A percentile compares a stretch with the other conserved stretches of the same genome.
Conservation (phyloP, 495 filamentous ascomycete genomes). For the Annulohypoxylon nitens region DNA sequence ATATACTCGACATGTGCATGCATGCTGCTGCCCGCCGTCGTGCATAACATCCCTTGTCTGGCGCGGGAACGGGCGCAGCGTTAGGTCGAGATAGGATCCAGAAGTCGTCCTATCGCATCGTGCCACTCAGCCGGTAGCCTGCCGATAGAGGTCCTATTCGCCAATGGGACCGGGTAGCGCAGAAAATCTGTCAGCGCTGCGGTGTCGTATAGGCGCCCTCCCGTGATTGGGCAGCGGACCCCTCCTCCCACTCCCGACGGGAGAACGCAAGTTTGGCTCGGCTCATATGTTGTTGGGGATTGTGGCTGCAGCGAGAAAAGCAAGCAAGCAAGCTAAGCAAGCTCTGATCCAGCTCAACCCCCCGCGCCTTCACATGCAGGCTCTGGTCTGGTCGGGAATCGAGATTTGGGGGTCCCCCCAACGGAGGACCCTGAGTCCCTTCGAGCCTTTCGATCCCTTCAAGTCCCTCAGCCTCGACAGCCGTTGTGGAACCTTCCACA, state of each 20-base stretch:
- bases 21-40: slow-evolving; percentile 35
- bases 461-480: slow-evolving; percentile 34
- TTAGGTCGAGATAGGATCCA: slow-evolving; percentile 34
- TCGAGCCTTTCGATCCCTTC: neutral
- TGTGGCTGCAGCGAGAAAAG: slow-evolving; percentile 18
- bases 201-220: neutral
- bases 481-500: slow-evolving; percentile 21
- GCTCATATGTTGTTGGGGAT: slow-evolving; percentile 20
- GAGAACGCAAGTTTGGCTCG: neutral
- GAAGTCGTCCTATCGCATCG: slow-evolving; percentile 35
- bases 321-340: slow-evolving; percentile 9
- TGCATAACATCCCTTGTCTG: slow-evolving; percentile 35
- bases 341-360: slow-evolving; percentile 23
- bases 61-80: slow-evolving; percentile 20
- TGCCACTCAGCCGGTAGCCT: slow-evolving; percentile 36
- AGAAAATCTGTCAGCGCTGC: slow-evolving; percentile 7
- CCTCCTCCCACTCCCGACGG: slow-evolving; percentile 14
- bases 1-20: slow-evolving; percentile 40
- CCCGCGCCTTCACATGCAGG: slow-evolving; percentile 29
- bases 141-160: slow-evolving; percentile 33
- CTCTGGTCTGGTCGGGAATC: slow-evolving; percentile 27
- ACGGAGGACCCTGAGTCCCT: neutral
- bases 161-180: slow-evolving; percentile 30
- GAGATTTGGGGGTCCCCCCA: slow-evolving; percentile 23
- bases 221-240: slow-evolving; percentile 31